Evolutionary conservation across 768 basidiomycete genomes (phyloP), one percentile per base, ranked within the genome.

Genomic region (Kwoniella newhampshirensis): DNA sequence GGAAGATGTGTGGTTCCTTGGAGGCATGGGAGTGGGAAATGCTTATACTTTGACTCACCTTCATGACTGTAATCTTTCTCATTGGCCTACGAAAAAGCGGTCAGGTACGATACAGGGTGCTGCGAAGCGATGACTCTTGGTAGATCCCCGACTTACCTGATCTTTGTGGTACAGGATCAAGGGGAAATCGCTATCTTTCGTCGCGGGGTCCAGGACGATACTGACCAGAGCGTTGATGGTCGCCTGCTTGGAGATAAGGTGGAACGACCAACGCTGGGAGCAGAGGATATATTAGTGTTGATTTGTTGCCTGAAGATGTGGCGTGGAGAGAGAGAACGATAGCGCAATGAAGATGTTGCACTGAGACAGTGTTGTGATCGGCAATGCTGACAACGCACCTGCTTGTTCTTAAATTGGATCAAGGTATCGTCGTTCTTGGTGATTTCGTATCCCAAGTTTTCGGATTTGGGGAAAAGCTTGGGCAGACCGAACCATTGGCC

Each of bases 331-430:
- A 32, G 13, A 26, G 27, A 23, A 49, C 18, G n/a, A 28, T 8
- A 18, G 15, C 9, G 18, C 27, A 45, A 21, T 23, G 26, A 30
- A 20, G 21, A 32, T 23, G n/a, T 12, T 47, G 39, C n/a, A 23
- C 43, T 7, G 9, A 6, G 6, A n/a, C 25, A 0, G 9, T 20
- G 40, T 40, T 17, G 11, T 12, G 20, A n/a, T n/a, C n/a, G 32
- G 28, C 18, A 13, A 25, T 12, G 41, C n/a, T 25, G 2, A 25
- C 6, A 39, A 53, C 45, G 27, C 21, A 58, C 77, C 72, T 80
- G 78, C 62, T 79, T 79, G 63, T 79, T 79, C 71, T 79, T 79
- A 68, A 80, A 80, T 67, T 79, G 78, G 52, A 79, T 79, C 49
- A 64, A 75, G 49, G 53, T 76, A 13, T 70, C 74, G 44, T 79